Conservation (phyloP, 2,329 filamentous ascomycete species). For the Akanthomyces lecanii region DNA sequence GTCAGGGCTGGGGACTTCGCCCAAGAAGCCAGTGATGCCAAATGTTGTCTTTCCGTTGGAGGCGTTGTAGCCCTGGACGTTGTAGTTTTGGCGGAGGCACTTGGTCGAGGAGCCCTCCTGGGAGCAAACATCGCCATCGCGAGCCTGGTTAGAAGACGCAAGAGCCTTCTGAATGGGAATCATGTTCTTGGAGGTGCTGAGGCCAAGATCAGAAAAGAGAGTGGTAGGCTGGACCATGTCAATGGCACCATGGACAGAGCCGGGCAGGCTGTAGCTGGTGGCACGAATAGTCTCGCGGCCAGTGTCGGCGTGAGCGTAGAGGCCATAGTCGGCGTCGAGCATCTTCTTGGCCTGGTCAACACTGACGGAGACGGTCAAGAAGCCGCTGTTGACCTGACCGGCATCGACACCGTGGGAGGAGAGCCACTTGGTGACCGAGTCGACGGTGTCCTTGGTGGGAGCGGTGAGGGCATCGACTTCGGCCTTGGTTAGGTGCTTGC, state of each 20-base stretch:
- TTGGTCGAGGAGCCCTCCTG: slow-evolving; percentile 3
- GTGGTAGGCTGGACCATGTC: slow-evolving; percentile 18
- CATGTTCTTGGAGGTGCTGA: background rate
- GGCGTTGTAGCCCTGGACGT: slow-evolving; percentile 9
- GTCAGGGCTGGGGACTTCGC: background rate
- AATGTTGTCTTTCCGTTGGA: background rate
- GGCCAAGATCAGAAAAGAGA: slow-evolving; percentile 14
- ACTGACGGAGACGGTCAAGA: background rate
- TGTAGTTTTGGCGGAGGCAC: slow-evolving; percentile 16
- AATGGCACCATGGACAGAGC: slow-evolving; percentile 8
- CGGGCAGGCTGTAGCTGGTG: slow-evolving; percentile 17
- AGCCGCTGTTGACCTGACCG: slow-evolving; percentile 12
- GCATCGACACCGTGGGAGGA: slow-evolving; percentile 14
- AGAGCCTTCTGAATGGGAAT: background rate
- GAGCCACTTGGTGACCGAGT: slow-evolving; percentile 17
- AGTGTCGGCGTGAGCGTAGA: slow-evolving; percentile 9
- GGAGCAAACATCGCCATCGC: background rate
- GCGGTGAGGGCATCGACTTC: slow-evolving; percentile 18
- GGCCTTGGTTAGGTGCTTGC: slow-evolving; percentile 18
- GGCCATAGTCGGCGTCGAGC: slow-evolving; percentile 14
- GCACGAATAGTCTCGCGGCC: slow-evolving; percentile 14
- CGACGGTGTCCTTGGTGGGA: slow-evolving; percentile 12
- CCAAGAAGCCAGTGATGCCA: slow-evolving; percentile 14
- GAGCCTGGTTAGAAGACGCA: background rate
- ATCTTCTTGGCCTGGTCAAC: slow-evolving; percentile 14